Evolutionary conservation across 306 rosid species (phyloP).

Genomic region (Potentilla sterilis): DNA sequence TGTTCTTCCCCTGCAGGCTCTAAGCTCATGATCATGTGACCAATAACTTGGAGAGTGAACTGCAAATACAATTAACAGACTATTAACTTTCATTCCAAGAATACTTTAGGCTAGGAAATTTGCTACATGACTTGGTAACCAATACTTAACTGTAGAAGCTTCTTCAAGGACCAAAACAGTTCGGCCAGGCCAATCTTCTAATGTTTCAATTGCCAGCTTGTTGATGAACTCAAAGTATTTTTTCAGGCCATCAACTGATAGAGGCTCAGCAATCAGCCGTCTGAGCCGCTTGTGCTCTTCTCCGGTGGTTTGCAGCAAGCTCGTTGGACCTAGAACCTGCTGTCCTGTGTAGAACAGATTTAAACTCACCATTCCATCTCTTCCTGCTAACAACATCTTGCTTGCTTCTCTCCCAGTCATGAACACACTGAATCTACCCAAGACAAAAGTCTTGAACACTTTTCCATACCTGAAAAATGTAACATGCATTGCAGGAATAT

Average conservation of each 20-base stretch:
- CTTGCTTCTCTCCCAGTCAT: slow-evolving; percentile 91
- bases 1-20: slow-evolving; percentile 79
- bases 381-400: slow-evolving; percentile 69
- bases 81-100: not conserved
- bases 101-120: not conserved
- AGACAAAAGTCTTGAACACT: slow-evolving; percentile 72
- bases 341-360: slow-evolving; percentile 73
- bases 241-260: slow-evolving; percentile 70
- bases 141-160: slow-evolving; percentile 73
- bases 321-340: slow-evolving; percentile 77
- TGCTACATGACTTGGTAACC: slow-evolving; percentile 1
- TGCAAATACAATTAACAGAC: slow-evolving; percentile 28
- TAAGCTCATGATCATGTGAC: slow-evolving; percentile 91
- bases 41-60: slow-evolving; percentile 89
- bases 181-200: slow-evolving; percentile 62
- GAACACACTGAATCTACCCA: slow-evolving; percentile 73
- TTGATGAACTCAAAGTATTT: slow-evolving; percentile 74
- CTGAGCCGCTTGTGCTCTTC: slow-evolving; percentile 78
- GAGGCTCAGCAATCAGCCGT: slow-evolving; percentile 71
- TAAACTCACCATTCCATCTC: slow-evolving; percentile 81
- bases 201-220: slow-evolving; percentile 53
- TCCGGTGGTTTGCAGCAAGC: slow-evolving; percentile 76
- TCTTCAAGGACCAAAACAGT: slow-evolving; percentile 65
- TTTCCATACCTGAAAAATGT: slow-evolving; percentile 58
- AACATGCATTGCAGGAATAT: not conserved